Base-by-base conservation (phyloP, 768 basidiomycete species). In the Cystofilobasidium bisporidii region DNA sequence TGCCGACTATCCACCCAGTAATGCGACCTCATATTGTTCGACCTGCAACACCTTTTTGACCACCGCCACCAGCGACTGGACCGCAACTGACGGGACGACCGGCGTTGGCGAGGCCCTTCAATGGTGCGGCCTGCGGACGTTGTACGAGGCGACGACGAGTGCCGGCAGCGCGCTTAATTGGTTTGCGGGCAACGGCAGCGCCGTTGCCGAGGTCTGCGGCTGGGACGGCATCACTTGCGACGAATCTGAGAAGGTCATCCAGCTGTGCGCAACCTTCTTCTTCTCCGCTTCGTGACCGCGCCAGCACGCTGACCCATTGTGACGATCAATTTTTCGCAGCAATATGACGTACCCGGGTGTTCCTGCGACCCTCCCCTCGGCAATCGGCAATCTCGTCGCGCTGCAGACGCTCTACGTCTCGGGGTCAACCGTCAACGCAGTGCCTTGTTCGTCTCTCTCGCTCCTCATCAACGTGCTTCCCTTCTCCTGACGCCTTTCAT, bases 221-320 rank as follows among this genome's bases (percentile, higher is more conserved):
- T 78, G 77, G 77, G 70, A 62, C 32, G 77, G 77, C 1, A 63
- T 77, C 3, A 69, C 61, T 0, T 78, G 77, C 57, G 77, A 78
- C 71, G 47, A 66, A 0, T 66, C 71, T 41, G 74, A 75, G 2
- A 66, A 74, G 38, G 66, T 78, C 15, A 74, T 73, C 18, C 68
- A 72, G 30, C 30, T 78, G 75, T 77, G 50, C 69, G 73, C 72
- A 63, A 61, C 36, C 15, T 30, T 36, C 5, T 58, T n/a, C 45
- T 48, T n/a, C 5, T 20, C 10, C 26, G 26, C 47, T 20, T 24
- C 36, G 36, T 5, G 36, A 36, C 6, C 36, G 36, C 36, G 36
- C n/a, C n/a, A n/a, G n/a, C n/a, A n/a, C 12, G 22, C 61, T 18
- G 24, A 18, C n/a, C 28, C n/a, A n/a, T n/a, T n/a, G n/a, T n/a